phyloP scores from a whole-genome alignment of 2,329 filamentous ascomycete genomes.

The Geosmithia morbida region DNA sequence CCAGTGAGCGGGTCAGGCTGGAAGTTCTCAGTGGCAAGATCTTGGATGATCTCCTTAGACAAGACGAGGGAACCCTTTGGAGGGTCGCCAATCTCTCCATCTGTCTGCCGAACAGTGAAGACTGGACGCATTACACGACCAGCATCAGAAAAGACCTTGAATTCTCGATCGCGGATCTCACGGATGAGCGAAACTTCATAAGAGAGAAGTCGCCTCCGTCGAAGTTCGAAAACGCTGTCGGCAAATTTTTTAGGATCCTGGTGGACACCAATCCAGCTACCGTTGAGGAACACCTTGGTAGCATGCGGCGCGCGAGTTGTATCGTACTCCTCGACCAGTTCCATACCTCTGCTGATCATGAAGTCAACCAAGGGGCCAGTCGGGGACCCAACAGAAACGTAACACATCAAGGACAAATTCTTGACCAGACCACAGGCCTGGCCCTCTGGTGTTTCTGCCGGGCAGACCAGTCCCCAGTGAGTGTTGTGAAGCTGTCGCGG shows the following conservation, averaged over 20 bases:
- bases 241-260: slow-evolving; percentile 79
- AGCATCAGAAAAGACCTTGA: slow-evolving; percentile 96
- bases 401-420: slow-evolving; percentile 95
- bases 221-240: slow-evolving; percentile 59
- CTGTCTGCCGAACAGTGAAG: slow-evolving; percentile 85
- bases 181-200: slow-evolving; percentile 90
- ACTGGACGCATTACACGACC: slow-evolving; percentile 88
- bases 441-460: slow-evolving; percentile 93
- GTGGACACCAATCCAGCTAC: slow-evolving; percentile 94
- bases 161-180: slow-evolving; percentile 93
- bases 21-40: slow-evolving; percentile 46
- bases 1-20: slow-evolving; percentile 49
- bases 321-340: slow-evolving; percentile 90
- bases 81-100: slow-evolving; percentile 47
- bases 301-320: slow-evolving; percentile 74
- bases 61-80: slow-evolving; percentile 60
- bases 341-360: slow-evolving; percentile 93
- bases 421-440: slow-evolving; percentile 98
- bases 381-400: slow-evolving; percentile 88
- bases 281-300: slow-evolving; percentile 96
- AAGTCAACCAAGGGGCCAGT: slow-evolving; percentile 85
- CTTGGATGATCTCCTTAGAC: slow-evolving; percentile 67
- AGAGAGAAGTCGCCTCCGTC: slow-evolving; percentile 70
- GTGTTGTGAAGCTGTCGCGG: slow-evolving; percentile 96
- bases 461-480: slow-evolving; percentile 95